Conservation (phyloP, 441 rosid species). For the Pelargonium myrrhifolium region DNA sequence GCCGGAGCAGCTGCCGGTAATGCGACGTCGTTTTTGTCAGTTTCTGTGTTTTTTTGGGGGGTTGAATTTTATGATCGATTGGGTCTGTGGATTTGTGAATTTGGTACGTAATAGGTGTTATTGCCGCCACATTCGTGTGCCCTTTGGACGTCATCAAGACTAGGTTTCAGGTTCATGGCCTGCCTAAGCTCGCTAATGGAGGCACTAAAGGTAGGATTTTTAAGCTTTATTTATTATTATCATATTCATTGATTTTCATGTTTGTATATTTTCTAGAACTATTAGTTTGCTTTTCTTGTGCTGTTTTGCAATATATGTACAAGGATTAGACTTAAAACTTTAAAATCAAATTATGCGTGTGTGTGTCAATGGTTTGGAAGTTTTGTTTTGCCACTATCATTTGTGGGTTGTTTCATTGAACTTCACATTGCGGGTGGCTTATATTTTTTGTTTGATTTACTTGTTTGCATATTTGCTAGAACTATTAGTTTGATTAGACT, state of each 20-base stretch:
- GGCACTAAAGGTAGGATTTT: constrained; percentile 34
- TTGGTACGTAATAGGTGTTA: constrained; percentile 35
- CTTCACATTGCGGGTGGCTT: no score
- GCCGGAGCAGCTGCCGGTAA: constrained; percentile 66
- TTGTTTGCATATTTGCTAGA: neutral
- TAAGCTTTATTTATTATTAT: neutral
- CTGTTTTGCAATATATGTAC: neutral
- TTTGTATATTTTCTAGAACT: neutral
- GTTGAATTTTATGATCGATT: neutral
- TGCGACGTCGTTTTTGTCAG: neutral
- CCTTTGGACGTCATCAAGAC: constrained; percentile 66
- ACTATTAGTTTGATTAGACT: neutral
- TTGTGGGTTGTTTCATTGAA: no score
- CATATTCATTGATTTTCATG: neutral
- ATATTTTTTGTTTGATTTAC: neutral
- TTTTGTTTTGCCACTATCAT: no score
- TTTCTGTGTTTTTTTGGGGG: neutral
- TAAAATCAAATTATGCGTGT: no score
- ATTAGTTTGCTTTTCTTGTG: neutral
- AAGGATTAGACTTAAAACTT: no score
- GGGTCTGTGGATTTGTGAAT: neutral
- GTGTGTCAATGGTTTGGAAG: no score
- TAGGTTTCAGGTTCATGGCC: constrained; percentile 63
- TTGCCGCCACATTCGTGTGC: constrained; percentile 65
- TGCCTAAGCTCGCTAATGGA: constrained; percentile 30